Percentiles rank a stretch among this genome's conserved stretches.
phyloP scores from a whole-genome alignment of 1,284 basidiomycete genomes.

The Ustilago crameri region DNA sequence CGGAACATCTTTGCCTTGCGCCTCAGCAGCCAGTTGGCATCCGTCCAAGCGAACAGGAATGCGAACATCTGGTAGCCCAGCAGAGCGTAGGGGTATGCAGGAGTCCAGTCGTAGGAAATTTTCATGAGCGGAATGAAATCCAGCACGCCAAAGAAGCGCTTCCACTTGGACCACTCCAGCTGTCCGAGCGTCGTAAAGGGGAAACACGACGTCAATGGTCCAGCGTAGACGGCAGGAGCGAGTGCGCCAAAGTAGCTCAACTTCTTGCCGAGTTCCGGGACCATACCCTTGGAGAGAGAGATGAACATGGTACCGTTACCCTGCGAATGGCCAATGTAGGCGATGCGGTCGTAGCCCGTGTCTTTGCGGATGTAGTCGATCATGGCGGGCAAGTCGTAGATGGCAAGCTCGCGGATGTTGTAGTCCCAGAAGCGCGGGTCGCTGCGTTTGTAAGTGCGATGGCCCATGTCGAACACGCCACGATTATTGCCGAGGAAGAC shows the following conservation, averaged over 20 bases:
- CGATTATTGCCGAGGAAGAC: conserved; percentile 76
- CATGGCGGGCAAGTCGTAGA: conserved; percentile 75
- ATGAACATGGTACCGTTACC: conserved; percentile 71
- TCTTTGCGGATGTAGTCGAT: conserved; percentile 74
- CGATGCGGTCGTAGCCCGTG: conserved; percentile 73
- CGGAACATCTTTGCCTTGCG: conserved; percentile 76
- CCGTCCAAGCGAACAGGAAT: conserved; percentile 75
- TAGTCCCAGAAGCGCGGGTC: conserved; percentile 77
- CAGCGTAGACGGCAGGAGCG: conserved; percentile 75
- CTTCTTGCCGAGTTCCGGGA: conserved; percentile 73
- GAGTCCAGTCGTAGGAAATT: conserved; percentile 73
- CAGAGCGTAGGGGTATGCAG: conserved; percentile 69
- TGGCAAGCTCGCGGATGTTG: conserved; percentile 75
- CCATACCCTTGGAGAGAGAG: conserved; percentile 71
- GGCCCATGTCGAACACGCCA: conserved; percentile 76
- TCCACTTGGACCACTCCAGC: conserved; percentile 73
- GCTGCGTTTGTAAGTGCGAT: conserved; percentile 70
- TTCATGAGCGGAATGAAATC: conserved; percentile 77
- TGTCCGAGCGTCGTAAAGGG: conserved; percentile 70
- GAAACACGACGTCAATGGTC: conserved; percentile 74
- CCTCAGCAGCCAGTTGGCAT: conserved; percentile 73
- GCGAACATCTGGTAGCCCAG: conserved; percentile 73
- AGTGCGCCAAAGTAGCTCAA: conserved; percentile 74
- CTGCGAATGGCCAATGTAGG: conserved; percentile 74
- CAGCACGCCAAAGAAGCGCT: conserved; percentile 73